Percentiles rank a stretch among this genome's conserved stretches.
Conservation (phyloP, 1,284 basidiomycete genomes). For the Boletellus dicymbophilus region DNA sequence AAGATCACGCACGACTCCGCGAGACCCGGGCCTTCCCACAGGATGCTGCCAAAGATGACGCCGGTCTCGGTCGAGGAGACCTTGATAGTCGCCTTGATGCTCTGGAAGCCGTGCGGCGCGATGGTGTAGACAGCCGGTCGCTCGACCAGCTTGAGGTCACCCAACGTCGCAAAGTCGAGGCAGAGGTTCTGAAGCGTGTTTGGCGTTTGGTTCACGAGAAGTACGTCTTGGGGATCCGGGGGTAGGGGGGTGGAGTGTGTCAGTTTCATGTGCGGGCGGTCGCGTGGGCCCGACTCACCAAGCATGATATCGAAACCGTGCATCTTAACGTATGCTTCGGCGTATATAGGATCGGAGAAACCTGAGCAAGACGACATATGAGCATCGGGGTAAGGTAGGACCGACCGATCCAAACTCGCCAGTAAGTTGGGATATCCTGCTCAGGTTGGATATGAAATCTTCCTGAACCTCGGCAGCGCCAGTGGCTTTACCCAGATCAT, state of each 20-base stretch:
- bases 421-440: conserved; percentile 94
- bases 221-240: no score
- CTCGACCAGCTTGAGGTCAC: conserved; percentile 97
- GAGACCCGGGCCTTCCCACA: conserved; percentile 93
- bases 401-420: conserved; percentile 42
- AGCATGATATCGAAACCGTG: conserved; percentile 98
- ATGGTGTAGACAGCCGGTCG: conserved; percentile 92
- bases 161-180: conserved; percentile 96
- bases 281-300: conserved; percentile 41
- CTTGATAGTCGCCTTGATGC: conserved; percentile 99
- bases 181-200: conserved; percentile 97
- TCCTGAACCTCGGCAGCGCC: conserved; percentile 84
- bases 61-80: conserved; percentile 97
- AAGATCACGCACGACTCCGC: conserved; percentile 89
- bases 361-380: conserved; percentile 46
- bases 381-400: not conserved
- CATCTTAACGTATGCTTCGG: conserved; percentile 98
- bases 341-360: conserved; percentile 98
- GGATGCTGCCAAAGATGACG: conserved; percentile 97
- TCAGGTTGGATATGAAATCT: conserved; percentile 97
- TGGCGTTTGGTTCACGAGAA: conserved; percentile 95
- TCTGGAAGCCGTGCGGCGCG: conserved; percentile 97
- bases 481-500: conserved; percentile 90
- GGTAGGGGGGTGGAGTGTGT: no score
- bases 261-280: not conserved